A percentile compares a stretch with the other conserved stretches of the same genome.
phyloP scores from a whole-genome alignment of 257 asterid genomes.

The Solanum acaule region DNA sequence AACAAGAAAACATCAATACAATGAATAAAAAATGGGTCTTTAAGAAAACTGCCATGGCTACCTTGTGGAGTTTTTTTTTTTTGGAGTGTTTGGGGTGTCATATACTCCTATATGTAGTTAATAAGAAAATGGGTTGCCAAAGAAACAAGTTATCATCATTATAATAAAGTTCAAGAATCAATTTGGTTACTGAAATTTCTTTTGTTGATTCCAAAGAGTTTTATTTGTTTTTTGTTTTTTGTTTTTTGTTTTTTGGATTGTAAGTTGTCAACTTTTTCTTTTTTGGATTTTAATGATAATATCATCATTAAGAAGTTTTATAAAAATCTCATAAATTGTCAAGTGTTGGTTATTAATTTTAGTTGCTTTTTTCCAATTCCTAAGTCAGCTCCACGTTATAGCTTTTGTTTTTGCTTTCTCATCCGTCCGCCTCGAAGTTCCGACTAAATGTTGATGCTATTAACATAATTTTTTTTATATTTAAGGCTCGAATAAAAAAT shows the following conservation, averaged over 20 bases:
- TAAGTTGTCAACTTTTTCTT: not conserved
- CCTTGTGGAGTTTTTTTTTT: not conserved
- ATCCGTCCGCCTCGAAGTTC: too few species aligned
- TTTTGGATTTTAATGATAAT: not conserved
- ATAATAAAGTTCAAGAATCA: not conserved
- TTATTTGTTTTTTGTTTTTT: not conserved
- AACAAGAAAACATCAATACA: slow-evolving; percentile 15
- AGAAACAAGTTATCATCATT: not conserved
- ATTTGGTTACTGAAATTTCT: not conserved
- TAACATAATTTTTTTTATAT: rapidly evolving
- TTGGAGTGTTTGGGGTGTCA: not conserved
- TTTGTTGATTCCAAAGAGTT: not conserved
- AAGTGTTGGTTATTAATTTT: not conserved
- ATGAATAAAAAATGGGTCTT: slow-evolving; percentile 17
- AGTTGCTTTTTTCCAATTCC: not conserved
- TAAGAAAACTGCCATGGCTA: slow-evolving; percentile 19
- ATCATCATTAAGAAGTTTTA: not conserved
- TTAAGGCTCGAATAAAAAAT: too few species aligned
- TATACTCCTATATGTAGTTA: not conserved
- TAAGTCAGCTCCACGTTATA: not conserved
- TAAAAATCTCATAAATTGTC: not conserved
- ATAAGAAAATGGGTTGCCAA: not conserved
- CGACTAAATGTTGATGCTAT: too few species aligned
- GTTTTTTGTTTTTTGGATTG: not conserved
- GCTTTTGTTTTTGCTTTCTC: too few species aligned